Conservation (phyloP, 192 early-diverging fungal species). For the Backusella morwellensis region DNA sequence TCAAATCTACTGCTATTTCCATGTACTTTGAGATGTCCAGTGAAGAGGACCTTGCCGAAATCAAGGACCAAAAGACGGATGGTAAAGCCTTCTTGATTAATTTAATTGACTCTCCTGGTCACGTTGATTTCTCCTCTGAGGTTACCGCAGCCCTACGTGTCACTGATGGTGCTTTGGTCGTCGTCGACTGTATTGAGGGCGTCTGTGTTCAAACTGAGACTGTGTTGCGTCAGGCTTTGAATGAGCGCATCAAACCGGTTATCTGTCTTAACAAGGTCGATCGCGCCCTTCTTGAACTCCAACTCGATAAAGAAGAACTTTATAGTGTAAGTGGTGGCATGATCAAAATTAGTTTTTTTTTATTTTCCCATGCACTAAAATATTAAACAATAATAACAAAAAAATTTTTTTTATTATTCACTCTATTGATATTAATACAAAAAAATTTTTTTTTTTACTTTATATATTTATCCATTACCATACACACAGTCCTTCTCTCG, state of each 20-base stretch:
- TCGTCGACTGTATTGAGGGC: slow-evolving; percentile 97
- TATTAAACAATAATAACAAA: background rate
- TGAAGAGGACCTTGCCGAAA: slow-evolving; percentile 77
- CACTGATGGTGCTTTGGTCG: slow-evolving; percentile 97
- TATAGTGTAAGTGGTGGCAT: slow-evolving; percentile 57
- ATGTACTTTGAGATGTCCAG: slow-evolving; percentile 92
- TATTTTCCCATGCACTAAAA: background rate
- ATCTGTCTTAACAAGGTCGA: slow-evolving; percentile 99
- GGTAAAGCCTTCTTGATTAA: slow-evolving; percentile 96
- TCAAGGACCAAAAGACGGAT: slow-evolving; percentile 82
- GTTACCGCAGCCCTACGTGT: slow-evolving; percentile 98
- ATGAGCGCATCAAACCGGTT: slow-evolving; percentile 96
- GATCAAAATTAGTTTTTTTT: background rate
- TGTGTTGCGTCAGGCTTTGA: slow-evolving; percentile 96
- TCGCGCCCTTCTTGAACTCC: slow-evolving; percentile 93
- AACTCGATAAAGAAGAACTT: slow-evolving; percentile 93
- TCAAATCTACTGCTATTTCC: slow-evolving; percentile 99
- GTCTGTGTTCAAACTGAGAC: slow-evolving; percentile 99
- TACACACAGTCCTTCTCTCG: slow-evolving; percentile 78
- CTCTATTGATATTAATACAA: background rate
- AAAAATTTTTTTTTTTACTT: background rate
- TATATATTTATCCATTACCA: background rate
- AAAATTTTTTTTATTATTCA: background rate
- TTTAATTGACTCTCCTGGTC: slow-evolving; percentile 99
- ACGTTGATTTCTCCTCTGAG: slow-evolving; percentile 99